Evolutionary conservation across 257 asterid species (phyloP).

Genomic region (Jacaranda copaia): DNA sequence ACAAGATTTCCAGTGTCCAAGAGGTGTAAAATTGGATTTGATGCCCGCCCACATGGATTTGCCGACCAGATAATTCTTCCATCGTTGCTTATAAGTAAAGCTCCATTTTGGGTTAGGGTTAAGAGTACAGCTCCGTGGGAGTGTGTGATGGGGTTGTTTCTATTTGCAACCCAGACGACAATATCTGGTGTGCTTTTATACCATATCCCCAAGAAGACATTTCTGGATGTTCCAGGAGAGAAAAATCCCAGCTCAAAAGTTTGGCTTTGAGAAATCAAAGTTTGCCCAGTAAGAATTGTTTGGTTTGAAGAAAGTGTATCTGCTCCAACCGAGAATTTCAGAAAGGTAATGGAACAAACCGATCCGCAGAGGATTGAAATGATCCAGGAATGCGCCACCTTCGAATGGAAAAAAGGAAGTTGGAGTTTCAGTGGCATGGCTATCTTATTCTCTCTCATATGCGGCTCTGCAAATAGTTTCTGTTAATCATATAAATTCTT

Average conservation of each 20-base stretch:
- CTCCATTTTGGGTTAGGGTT: constrained; percentile 22
- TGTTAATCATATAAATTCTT: no score
- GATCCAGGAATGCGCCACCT: no score
- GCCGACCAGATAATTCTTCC: constrained; percentile 38
- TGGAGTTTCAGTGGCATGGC: neutral
- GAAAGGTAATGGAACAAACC: neutral
- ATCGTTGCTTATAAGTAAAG: constrained; percentile 10
- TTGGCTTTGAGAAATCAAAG: constrained; percentile 37
- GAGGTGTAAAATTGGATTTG: constrained; percentile 36
- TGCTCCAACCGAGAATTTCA: neutral
- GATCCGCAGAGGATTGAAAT: neutral
- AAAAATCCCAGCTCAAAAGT: constrained; percentile 42
- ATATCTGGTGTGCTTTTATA: constrained; percentile 37
- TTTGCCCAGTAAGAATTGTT: constrained; percentile 19
- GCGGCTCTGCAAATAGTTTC: no score
- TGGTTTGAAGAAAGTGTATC: constrained; percentile 41
- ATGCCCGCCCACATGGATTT: constrained; percentile 3
- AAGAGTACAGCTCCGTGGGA: constrained; percentile 27
- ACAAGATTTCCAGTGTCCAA: constrained; percentile 45
- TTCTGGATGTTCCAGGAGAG: constrained; percentile 4
- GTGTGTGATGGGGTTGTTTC: constrained; percentile 33
- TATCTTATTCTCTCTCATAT: no score
- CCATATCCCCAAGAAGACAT: constrained; percentile 42
- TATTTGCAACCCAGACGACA: constrained; percentile 46
- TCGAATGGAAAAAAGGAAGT: no score